phyloP scores from a whole-genome alignment of 2,329 filamentous ascomycete species.

The Trichophaea hybrida region DNA sequence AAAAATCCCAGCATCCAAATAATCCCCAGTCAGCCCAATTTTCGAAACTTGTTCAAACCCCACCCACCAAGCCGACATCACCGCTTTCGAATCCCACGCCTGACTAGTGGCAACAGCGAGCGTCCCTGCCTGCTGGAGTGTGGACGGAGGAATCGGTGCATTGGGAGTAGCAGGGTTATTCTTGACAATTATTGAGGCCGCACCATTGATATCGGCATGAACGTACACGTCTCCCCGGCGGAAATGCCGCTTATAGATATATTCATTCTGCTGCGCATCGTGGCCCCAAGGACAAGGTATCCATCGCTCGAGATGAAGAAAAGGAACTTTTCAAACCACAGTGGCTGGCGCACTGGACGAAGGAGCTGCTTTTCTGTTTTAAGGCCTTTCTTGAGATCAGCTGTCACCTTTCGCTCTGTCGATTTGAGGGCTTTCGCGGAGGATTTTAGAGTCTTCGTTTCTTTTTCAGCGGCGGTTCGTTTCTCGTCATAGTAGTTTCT shows the following conservation, averaged over 20 bases:
- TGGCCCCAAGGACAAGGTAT: conserved; percentile 83
- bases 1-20: conserved; percentile 63
- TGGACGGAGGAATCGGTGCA: conserved; percentile 80
- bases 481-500: conserved; percentile 84
- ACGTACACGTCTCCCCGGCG: conserved; percentile 84
- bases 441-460: conserved; percentile 71
- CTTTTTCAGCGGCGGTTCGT: conserved; percentile 68
- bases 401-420: conserved; percentile 73
- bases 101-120: conserved; percentile 70
- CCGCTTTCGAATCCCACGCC: conserved; percentile 92
- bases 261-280: conserved; percentile 78
- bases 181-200: conserved; percentile 76
- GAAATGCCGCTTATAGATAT: conserved; percentile 74
- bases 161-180: conserved; percentile 65
- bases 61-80: conserved; percentile 95
- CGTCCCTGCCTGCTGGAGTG: conserved; percentile 76
- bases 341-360: conserved; percentile 63
- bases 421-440: conserved; percentile 74
- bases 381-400: conserved; percentile 71
- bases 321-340: conserved; percentile 95
- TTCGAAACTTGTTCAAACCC: conserved; percentile 82
- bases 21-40: conserved; percentile 63
- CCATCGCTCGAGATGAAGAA: conserved; percentile 95
- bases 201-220: conserved; percentile 75
- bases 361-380: conserved; percentile 86